A percentile compares a stretch with the other conserved stretches of the same genome.
phyloP scores from a whole-genome alignment of 176 grass and related monocot species.

The Metroxylon sagu region DNA sequence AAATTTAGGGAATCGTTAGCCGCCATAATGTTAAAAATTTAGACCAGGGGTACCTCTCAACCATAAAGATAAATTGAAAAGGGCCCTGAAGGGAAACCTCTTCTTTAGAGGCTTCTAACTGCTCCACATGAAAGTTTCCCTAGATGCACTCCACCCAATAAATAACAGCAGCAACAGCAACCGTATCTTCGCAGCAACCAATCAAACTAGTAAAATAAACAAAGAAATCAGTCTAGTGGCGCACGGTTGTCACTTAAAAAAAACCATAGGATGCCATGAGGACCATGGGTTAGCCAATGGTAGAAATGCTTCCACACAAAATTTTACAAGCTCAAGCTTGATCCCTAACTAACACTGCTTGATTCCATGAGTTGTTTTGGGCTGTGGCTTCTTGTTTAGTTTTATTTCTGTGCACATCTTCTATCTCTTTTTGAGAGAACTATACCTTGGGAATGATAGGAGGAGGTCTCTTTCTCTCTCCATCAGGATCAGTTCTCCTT shows the following conservation, averaged over 20 bases:
- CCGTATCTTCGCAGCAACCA: slow-evolving; percentile 4
- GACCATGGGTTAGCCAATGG: neutral
- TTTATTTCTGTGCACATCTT: neutral
- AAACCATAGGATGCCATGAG: neutral
- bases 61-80: neutral
- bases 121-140: slow-evolving; percentile 35
- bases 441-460: neutral
- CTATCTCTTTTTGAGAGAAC: neutral
- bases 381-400: too few relatives aligned
- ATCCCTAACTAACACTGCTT: too few relatives aligned
- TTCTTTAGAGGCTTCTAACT: slow-evolving; percentile 24
- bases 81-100: slow-evolving; percentile 7
- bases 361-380: too few relatives aligned
- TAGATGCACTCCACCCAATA: slow-evolving; percentile 19
- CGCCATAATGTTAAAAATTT: neutral
- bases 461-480: neutral
- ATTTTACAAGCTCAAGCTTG: too few relatives aligned
- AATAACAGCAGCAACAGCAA: slow-evolving; percentile 4
- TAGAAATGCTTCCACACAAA: neutral
- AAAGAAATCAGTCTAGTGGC: neutral
- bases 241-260: neutral
- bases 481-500: slow-evolving; percentile 27
- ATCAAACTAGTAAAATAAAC: neutral
- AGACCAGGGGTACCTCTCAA: neutral
- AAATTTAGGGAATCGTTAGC: slow-evolving; percentile 5